Evolutionary conservation across 2,329 filamentous ascomycete genomes (phyloP).

Genomic region (Calonectria crousiana): DNA sequence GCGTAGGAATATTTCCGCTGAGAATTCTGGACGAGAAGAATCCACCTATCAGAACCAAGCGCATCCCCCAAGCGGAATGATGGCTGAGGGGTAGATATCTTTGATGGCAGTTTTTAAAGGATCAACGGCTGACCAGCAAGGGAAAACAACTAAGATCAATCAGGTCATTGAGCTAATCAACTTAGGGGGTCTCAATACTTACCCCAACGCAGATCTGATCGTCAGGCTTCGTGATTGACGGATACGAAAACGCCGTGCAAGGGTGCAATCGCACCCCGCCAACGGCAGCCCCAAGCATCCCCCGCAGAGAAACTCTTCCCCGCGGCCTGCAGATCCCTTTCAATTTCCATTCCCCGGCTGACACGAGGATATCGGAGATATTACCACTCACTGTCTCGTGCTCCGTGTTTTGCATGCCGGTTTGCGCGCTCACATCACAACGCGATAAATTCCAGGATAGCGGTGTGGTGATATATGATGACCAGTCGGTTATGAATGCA

Average conservation of each 20-base stretch:
- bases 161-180: neutral
- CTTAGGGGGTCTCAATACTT: neutral
- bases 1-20: slow-evolving; percentile 3
- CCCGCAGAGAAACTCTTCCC: neutral
- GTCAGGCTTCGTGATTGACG: neutral
- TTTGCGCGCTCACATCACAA: neutral
- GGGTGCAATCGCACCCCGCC: neutral
- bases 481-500: neutral
- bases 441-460: neutral
- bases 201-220: slow-evolving; percentile 2
- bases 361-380: neutral
- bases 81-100: neutral
- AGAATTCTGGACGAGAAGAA: neutral
- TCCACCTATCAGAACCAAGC: slow-evolving; percentile 23
- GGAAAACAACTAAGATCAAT: neutral
- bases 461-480: neutral
- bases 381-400: neutral
- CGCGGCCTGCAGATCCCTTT: neutral
- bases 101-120: neutral
- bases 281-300: neutral
- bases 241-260: neutral
- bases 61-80: neutral
- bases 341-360: neutral
- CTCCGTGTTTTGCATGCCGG: neutral
- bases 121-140: neutral